Conservation (phyloP, 2,329 filamentous ascomycete genomes). For the Cytospora piceicola region DNA sequence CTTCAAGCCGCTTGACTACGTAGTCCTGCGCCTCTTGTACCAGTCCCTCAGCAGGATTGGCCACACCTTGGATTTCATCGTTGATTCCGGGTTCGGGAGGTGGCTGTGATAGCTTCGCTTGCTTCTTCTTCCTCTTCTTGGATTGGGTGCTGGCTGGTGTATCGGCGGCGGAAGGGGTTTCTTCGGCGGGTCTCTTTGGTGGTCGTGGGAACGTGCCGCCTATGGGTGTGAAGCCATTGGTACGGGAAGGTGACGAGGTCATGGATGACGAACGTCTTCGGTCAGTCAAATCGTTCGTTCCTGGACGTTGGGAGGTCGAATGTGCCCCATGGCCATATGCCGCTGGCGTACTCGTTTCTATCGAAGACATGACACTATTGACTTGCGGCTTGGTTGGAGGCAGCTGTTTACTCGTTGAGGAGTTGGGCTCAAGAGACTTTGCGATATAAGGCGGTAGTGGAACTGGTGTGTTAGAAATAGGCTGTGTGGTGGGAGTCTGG, state of each 20-base stretch:
- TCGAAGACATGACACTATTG: neutral
- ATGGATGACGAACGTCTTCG: neutral
- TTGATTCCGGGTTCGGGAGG: slow-evolving; percentile 7
- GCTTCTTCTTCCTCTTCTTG: slow-evolving; percentile 18
- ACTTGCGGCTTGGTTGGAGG: neutral
- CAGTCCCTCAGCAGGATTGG: slow-evolving; percentile 35
- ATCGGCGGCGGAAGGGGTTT: neutral
- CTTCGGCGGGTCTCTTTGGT: slow-evolving; percentile 14
- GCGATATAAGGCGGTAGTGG: slow-evolving; percentile 7
- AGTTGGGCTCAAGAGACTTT: neutral
- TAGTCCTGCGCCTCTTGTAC: slow-evolving; percentile 40
- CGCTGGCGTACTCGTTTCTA: neutral
- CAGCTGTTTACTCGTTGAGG: neutral
- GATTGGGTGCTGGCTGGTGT: neutral
- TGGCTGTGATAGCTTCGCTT: neutral
- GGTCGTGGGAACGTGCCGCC: slow-evolving; percentile 31
- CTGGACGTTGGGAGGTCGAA: neutral
- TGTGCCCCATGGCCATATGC: neutral
- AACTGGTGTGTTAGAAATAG: slow-evolving; percentile 18
- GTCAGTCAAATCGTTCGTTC: neutral
- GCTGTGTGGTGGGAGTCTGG: neutral
- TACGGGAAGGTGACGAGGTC: neutral
- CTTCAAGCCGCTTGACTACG: slow-evolving; percentile 51
- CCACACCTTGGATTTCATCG: slow-evolving; percentile 28
- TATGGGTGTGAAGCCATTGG: slow-evolving; percentile 37